Evolutionary conservation across 441 rosid genomes (phyloP), one percentile per base, ranked within the genome.

Genomic region (Pelargonium australe): DNA sequence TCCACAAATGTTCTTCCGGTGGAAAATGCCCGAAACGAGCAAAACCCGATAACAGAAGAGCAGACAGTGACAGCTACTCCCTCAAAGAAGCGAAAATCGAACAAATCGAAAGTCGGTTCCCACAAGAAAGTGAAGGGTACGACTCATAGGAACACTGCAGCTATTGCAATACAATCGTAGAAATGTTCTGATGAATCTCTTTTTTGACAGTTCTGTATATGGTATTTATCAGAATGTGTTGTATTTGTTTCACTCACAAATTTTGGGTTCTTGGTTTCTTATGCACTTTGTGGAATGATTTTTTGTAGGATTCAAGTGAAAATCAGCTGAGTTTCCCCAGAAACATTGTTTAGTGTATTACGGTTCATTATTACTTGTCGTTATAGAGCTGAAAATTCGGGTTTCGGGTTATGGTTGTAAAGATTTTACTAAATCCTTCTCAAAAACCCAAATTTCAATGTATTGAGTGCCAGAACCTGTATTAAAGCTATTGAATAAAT

Each of bases 1-100:
- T 20, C 23, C 23, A 20, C 23, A 20, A 20, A 20, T 20, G 23
- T 20, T 20, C 23, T 20, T 20, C 23, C 23, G 23, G 23, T 20
- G 23, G 23, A 20, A 20, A 20, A 20, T 20, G 23, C 23, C 23
- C 23, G 23, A 20, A 20, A 20, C 23, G 23, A 20, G 23, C 23
- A 20, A 20, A 20, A 20, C 23, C 1, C 23, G 23, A 20, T 20
- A 20, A 20, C 23, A 20, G 74, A 75, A 44, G 66, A 31, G 53
- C 44, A 28, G 44, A 73, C 73, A 72, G 73, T 66, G 40, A 78
- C 75, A 77, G 71, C 81, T 34, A 70, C 74, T 34, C 23, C 23
- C 23, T 71, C 75, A 0, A 89, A 82, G 91, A 93, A 87, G 78
- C 77, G 96, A 49, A 86, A 86, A 85, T 78, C 87, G 37, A 76